Base-by-base conservation (phyloP, 2,329 filamentous ascomycete genomes). In the Mariannaea elegans region DNA sequence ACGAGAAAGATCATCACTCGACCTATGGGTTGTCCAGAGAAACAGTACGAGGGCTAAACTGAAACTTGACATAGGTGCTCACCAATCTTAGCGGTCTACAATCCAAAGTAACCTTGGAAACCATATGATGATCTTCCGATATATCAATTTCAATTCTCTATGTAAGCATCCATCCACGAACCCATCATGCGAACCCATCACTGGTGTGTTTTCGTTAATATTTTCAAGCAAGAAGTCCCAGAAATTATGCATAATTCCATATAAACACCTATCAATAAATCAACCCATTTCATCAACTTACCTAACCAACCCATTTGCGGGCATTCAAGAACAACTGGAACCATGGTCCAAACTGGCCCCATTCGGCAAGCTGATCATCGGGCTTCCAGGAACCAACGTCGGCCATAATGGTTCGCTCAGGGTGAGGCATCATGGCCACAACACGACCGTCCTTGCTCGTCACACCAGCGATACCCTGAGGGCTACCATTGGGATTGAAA, bases 351-450 rank as follows among this genome's bases (percentile, higher is more conserved):
- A 90, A 90, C 66, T 93, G 90, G 24, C 91, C 92, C 90, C 91
- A 94, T 62, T 88, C 82, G 12, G 86, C 85, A 6, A 82, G 63
- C 59, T 87, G 81, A 31, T 78, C 77, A 3, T 69, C 70, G 7
- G 92, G 90, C 62, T 90, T 80, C 75, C 89, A 97, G 75, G 91
- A 94, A 46, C 84, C 87, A 61, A 93, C 89, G 59, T 92, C 91
- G 57, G 87, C 87, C 80, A 96, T 80, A 59, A 97, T 88, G 14
- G 92, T 96, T n/a, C 93, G 86, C 80, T 97, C 93, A 1, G 93
- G 93, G 76, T 97, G 93, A 62, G 94, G 94, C 93, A 97, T 97
- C 80, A 97, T 86, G 7, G 93, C 93, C 67, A 97, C 77, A 1
- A 96, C 91, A 57, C 92, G 85, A 12, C 93, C 93, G 72, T 97